phyloP scores from a whole-genome alignment of 345 rosid genomes.

The Durio zibethinus region DNA sequence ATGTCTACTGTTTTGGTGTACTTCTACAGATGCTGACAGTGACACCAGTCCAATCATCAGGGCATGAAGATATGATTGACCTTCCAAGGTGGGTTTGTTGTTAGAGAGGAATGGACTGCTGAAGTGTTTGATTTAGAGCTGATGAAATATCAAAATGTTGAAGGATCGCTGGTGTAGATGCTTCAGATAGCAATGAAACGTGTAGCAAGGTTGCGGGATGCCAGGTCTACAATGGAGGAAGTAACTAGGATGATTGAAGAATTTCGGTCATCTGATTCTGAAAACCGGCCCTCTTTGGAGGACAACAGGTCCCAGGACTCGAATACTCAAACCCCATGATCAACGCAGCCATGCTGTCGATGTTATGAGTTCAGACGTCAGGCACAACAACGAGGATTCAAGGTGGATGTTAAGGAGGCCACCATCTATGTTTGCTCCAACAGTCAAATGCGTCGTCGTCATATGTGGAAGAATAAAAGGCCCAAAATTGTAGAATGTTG shows the following conservation, averaged over 20 bases:
- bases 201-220: conserved; percentile 58
- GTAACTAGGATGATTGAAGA: conserved; percentile 79
- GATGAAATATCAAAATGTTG: conserved; percentile 44
- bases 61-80: conserved; percentile 54
- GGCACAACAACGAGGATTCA: background rate
- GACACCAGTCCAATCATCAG: conserved; percentile 57
- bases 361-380: background rate
- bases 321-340: conserved; percentile 23
- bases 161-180: conserved; percentile 94
- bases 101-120: conserved; percentile 87
- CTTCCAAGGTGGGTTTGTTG: conserved; percentile 89
- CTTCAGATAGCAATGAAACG: conserved; percentile 90
- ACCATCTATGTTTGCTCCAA: background rate
- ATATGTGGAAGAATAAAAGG: background rate
- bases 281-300: conserved; percentile 48
- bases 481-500: background rate
- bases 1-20: conserved; percentile 81
- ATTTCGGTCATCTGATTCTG: conserved; percentile 55
- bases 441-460: background rate
- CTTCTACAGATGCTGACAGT: conserved; percentile 79
- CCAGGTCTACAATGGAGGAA: conserved; percentile 73
- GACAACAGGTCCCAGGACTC: conserved; percentile 31
- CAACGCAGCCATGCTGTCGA: background rate
- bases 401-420: background rate
- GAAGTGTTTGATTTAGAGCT: conserved; percentile 88